Evolutionary conservation across 2,329 filamentous ascomycete genomes (phyloP).

Genomic region (Ilyonectria robusta): DNA sequence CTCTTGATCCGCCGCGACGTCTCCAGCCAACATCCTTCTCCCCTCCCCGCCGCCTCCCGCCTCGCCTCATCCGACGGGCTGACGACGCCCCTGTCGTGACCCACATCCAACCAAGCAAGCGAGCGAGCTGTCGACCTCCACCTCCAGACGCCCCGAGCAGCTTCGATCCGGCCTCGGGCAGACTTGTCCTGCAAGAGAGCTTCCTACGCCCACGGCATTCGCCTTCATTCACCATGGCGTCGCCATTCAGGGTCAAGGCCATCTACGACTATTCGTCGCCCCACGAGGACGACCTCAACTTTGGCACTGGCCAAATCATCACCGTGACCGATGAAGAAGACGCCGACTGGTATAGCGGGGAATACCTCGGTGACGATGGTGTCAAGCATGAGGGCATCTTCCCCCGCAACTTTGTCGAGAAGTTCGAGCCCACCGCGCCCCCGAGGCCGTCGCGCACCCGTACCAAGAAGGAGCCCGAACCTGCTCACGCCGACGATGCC

Average conservation of each 20-base stretch:
- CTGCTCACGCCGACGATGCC: conserved; percentile 54
- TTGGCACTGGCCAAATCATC: conserved; percentile 88
- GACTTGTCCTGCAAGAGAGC: conserved; percentile 48
- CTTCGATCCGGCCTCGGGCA: conserved; percentile 48
- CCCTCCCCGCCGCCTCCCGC: conserved; percentile 38
- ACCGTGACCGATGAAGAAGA: conserved; percentile 95
- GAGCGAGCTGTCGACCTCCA: conserved; percentile 47
- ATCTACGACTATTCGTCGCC: conserved; percentile 93
- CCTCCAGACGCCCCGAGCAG: conserved; percentile 44
- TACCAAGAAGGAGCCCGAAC: conserved; percentile 70
- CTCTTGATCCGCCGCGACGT: conserved; percentile 41
- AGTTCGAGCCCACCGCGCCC: conserved; percentile 91
- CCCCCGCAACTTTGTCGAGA: conserved; percentile 97
- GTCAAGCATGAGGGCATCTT: conserved; percentile 88
- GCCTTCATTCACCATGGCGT: conserved; percentile 71
- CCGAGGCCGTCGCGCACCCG: conserved; percentile 85
- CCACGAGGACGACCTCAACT: conserved; percentile 96
- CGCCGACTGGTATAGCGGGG: conserved; percentile 92
- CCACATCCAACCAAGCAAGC: conserved; percentile 46
- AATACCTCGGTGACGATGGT: conserved; percentile 85
- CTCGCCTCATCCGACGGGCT: conserved; percentile 46
- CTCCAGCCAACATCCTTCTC: conserved; percentile 38
- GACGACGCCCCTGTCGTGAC: conserved; percentile 51
- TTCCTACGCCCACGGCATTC: conserved; percentile 33
- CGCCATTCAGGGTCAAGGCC: conserved; percentile 93